Percentiles rank a stretch among this genome's conserved stretches.
phyloP scores from a whole-genome alignment of 768 basidiomycete genomes.

The Phanerochaete carnosa region DNA sequence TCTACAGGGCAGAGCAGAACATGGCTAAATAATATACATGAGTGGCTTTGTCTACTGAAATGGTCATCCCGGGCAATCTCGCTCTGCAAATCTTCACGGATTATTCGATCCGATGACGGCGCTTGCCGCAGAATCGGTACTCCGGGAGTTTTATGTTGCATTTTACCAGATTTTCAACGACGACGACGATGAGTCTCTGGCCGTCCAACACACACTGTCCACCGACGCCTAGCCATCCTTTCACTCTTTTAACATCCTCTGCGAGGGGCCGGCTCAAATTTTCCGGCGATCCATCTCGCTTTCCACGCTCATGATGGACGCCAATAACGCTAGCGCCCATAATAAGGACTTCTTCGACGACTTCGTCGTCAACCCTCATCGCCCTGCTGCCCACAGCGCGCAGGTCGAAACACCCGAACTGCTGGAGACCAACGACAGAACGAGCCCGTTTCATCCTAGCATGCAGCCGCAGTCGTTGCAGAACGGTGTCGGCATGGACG shows the following conservation, averaged over 20 bases:
- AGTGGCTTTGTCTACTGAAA: no score
- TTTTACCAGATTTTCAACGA: neutral
- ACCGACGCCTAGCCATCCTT: neutral
- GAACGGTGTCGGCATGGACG: constrained; percentile 40
- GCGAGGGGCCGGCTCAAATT: neutral
- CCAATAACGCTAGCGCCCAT: constrained; percentile 12
- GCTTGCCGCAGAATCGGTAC: neutral
- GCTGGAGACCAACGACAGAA: constrained; percentile 10
- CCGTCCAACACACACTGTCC: neutral
- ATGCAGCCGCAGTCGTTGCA: constrained; percentile 16
- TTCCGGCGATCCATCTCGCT: neutral
- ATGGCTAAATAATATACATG: no score
- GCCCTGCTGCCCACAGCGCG: constrained; percentile 9
- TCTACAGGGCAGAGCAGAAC: no score
- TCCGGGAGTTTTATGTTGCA: neutral
- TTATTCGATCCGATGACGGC: neutral
- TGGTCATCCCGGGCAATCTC: no score
- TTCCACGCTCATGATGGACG: constrained; percentile 9
- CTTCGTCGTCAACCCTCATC: constrained; percentile 22
- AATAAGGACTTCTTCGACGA: constrained; percentile 28
- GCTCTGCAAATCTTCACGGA: no score
- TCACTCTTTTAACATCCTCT: neutral
- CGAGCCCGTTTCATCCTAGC: neutral
- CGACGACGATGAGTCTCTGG: neutral
- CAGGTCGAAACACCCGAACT: constrained; percentile 15